Base-by-base conservation (phyloP, 2,329 filamentous ascomycete genomes). In the Xylariales sp. region DNA sequence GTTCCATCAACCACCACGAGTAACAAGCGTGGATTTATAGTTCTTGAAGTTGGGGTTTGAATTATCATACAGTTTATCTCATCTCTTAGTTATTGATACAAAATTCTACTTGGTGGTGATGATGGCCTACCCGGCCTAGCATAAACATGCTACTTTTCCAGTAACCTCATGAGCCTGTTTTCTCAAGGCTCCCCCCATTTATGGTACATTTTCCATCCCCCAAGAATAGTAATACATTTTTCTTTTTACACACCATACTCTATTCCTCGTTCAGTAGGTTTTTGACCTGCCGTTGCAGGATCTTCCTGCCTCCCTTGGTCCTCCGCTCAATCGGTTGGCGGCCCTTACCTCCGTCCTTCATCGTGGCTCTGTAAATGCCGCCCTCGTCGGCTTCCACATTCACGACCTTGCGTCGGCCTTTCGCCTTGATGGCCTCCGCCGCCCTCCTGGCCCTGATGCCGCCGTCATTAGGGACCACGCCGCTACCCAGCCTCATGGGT, bases 401-500 rank as follows among this genome's bases (percentile, higher is more conserved):
- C n/a, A 72, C 61, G 31, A 64, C 63, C 51, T 61, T 69, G 10
- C 40, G 37, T n/a, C n/a, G n/a, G 35, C 58, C 62, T 37, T 57
- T 54, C 38, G 35, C 36, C 13, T 40, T 41, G 15, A 39, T 45
- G 3, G 51, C 60, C 29, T 47, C 7, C 33, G 42, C 45, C 3
- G 51, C 60, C 27, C 48, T 5, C 34, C 53, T 55, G 12, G 67
- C 60, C 28, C 70, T 61, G 36, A 72, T 66, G 4, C 67, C 70
- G 5, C 68, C 69, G 27, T 74, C 72, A 19, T 69, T 62, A 0
- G 57, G 53, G 5, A 49, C 55, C 12, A 46, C 49, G 23, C 56
- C 63, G 17, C 51, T 59, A 37, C 85, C 85, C 4, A 85, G 62
- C 6, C 81, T 76, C 29, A 85, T 65, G 12, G 66, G 69, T 32